A percentile compares a stretch with the other conserved stretches of the same genome.
phyloP scores from a whole-genome alignment of 352 stramenopile species.

The Thraustotheca clavata region DNA sequence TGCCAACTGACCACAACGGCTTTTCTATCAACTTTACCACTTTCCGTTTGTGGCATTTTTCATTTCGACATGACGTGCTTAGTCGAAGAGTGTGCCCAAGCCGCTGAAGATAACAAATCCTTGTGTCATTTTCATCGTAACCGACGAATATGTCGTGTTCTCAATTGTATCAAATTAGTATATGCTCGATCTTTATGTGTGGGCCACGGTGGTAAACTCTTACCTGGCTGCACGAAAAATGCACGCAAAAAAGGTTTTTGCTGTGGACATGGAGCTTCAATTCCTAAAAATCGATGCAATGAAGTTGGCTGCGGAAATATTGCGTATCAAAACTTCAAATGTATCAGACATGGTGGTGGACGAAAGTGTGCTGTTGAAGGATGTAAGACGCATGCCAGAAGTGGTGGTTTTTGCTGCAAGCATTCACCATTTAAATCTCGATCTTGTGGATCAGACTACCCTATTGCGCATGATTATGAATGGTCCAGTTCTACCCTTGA shows the following conservation, averaged over 20 bases:
- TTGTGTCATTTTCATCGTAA: slow-evolving; percentile 13
- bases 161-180: slow-evolving; percentile 12
- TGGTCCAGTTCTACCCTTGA: no score
- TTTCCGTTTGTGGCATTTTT: no score
- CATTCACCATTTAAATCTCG: no score
- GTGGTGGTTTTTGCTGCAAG: slow-evolving; percentile 9
- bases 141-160: slow-evolving; percentile 2
- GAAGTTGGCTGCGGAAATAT: background rate
- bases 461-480: no score
- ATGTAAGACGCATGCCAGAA: background rate
- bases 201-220: slow-evolving; percentile 10
- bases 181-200: slow-evolving; percentile 17
- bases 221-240: background rate
- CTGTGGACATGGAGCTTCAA: background rate
- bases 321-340: background rate
- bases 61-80: no score
- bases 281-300: background rate
- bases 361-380: background rate
- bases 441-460: no score
- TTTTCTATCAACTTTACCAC: no score
- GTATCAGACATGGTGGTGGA: slow-evolving; percentile 7
- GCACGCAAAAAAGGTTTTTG: slow-evolving; percentile 1
- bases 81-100: no score
- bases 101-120: no score
- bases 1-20: no score